phyloP scores from a whole-genome alignment of 805 yeast genomes.

The Zygosaccharomyces lentus region DNA sequence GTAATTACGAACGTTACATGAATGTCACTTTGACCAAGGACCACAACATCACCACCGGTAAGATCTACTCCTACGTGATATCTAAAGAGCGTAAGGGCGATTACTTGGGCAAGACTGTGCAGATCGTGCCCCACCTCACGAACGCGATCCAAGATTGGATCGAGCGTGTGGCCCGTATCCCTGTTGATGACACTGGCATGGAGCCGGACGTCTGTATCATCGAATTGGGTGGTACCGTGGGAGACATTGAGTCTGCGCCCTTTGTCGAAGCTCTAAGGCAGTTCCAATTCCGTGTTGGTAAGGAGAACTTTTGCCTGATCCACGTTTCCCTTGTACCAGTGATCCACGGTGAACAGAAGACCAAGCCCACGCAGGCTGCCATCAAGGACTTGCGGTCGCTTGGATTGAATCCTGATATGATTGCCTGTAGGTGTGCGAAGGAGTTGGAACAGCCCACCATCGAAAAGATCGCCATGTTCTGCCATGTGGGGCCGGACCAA shows the following conservation, averaged over 20 bases:
- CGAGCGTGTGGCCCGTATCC: slow-evolving; percentile 83
- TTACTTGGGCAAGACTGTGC: slow-evolving; percentile 98
- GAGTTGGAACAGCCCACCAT: slow-evolving; percentile 78
- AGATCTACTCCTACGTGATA: slow-evolving; percentile 89
- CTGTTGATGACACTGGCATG: slow-evolving; percentile 84
- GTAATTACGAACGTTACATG: slow-evolving; percentile 95
- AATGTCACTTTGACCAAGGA: slow-evolving; percentile 88
- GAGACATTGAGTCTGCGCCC: slow-evolving; percentile 98
- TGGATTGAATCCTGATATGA: slow-evolving; percentile 93
- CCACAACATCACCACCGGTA: slow-evolving; percentile 98
- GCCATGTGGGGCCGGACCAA: slow-evolving; percentile 98
- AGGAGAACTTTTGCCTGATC: slow-evolving; percentile 87
- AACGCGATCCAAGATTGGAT: slow-evolving; percentile 98
- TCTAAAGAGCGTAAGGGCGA: slow-evolving; percentile 95
- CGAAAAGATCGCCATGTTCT: slow-evolving; percentile 96
- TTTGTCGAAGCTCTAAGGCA: slow-evolving; percentile 98
- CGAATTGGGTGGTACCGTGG: slow-evolving; percentile 98
- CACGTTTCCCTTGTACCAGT: slow-evolving; percentile 98
- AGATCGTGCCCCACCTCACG: slow-evolving; percentile 97
- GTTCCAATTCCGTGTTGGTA: slow-evolving; percentile 95
- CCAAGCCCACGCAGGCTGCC: slow-evolving; percentile 99
- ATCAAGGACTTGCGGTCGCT: slow-evolving; percentile 92
- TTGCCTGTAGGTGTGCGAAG: slow-evolving; percentile 94
- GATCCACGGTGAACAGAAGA: slow-evolving; percentile 97
- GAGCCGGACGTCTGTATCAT: slow-evolving; percentile 95